Base-by-base conservation (phyloP, 2,329 filamentous ascomycete genomes). In the Alternaria tenuissima region DNA sequence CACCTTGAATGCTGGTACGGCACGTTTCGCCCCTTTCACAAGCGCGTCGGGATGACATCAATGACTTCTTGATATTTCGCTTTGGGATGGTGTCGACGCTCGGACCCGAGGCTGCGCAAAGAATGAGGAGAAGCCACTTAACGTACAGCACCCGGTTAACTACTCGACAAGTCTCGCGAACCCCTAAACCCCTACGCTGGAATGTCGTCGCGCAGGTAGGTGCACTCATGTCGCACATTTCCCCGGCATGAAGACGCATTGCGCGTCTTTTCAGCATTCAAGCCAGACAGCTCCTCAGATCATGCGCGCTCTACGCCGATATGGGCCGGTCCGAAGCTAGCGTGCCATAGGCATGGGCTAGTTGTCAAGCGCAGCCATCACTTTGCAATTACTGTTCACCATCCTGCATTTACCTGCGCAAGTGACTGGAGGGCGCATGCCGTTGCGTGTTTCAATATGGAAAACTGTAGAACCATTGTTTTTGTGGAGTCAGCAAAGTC, bases 21-120 rank as follows among this genome's bases (percentile, higher is more conserved):
- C 36, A 49, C 51, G 44, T 46, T 46, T 57, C 38, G 24, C 46
- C 32, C 14, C 32, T 16, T 34, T 34, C 14, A 16, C 32, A 34
- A 34, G 32, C 42, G 44, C 52, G 52, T 39, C 39, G 55, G 44
- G 18, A 61, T 64, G 59, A 64, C 52, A 55, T 62, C 62, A 62
- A 58, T 46, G 62, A 64, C 52, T 52, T 60, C 36, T 56, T 30
- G 24, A 56, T 46, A 44, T 20, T 24, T 54, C 53, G 4, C 28
- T 60, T 52, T 32, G n/a, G 47, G 47, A 16, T 60, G 47, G 46
- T 16, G 39, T 32, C 20, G n/a, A 28, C 32, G 57, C 52, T 47
- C 47, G 52, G 52, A 39, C 22, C 36, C 22, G 2, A 7, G 12
- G 32, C 32, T 34, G 32, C 32, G 14, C 32, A 34, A 34, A 34